A percentile compares a stretch with the other conserved stretches of the same genome.
Conservation (phyloP, 2,329 filamentous ascomycete genomes). For the Herpotrichia juniperi region DNA sequence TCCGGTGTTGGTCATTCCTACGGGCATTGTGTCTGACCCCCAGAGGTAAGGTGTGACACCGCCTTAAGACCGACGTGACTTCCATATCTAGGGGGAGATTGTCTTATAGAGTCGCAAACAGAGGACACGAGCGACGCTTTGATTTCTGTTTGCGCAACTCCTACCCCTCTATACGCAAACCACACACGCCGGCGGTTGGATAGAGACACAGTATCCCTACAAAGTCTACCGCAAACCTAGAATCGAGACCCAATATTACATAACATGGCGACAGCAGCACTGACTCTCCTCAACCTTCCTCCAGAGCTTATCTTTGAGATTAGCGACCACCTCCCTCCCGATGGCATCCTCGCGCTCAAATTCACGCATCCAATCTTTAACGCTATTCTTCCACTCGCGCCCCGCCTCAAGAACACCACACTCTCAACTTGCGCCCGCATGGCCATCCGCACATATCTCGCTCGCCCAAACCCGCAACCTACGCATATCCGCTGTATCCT, state of each 20-base stretch:
- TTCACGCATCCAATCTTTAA: slow-evolving; percentile 42
- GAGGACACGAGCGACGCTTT: neutral
- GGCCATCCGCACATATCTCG: slow-evolving; percentile 35
- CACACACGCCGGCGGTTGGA: no score
- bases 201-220: no score
- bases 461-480: slow-evolving; percentile 12
- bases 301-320: slow-evolving; percentile 50
- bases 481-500: slow-evolving; percentile 33
- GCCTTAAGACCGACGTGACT: slow-evolving; percentile 40
- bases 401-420: slow-evolving; percentile 15
- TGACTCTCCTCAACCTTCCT: slow-evolving; percentile 39
- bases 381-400: slow-evolving; percentile 25
- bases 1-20: neutral
- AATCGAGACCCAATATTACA: neutral
- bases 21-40: neutral
- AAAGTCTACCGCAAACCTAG: slow-evolving; percentile 49
- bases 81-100: neutral
- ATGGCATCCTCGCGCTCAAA: slow-evolving; percentile 46
- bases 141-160: neutral
- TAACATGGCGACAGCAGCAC: slow-evolving; percentile 11
- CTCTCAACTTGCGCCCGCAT: slow-evolving; percentile 34
- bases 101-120: neutral
- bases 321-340: slow-evolving; percentile 40
- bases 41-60: neutral
- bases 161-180: neutral